Percentiles rank a stretch among this genome's conserved stretches.
phyloP scores from a whole-genome alignment of 345 rosid genomes.

The Salix udensis region DNA sequence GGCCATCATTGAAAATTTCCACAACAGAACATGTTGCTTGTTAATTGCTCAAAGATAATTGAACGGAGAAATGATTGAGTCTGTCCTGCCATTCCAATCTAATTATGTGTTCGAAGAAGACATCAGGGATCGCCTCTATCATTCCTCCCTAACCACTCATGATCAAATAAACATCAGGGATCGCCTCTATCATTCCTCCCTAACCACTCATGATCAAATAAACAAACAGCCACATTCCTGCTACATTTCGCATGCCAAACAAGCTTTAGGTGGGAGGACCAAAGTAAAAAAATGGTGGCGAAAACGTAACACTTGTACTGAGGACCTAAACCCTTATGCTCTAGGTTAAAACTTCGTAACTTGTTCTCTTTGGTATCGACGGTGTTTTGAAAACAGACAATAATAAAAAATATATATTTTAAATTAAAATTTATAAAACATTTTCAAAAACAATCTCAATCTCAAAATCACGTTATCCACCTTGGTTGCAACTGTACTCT shows the following conservation, averaged over 20 bases:
- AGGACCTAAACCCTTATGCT: not conserved
- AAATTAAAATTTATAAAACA: no score
- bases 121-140: not conserved
- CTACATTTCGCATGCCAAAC: not conserved
- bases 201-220: not conserved
- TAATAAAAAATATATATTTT: no score
- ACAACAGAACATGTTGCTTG: not conserved
- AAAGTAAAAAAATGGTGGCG: not conserved
- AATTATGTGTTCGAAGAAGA: not conserved
- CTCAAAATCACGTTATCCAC: not conserved
- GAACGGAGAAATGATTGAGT: not conserved
- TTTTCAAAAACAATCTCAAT: no score
- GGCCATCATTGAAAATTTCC: constrained; percentile 9
- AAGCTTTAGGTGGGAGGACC: not conserved
- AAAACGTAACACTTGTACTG: not conserved
- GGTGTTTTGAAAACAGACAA: no score
- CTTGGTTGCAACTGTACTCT: not conserved
- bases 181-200: not conserved
- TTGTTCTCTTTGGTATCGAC: not conserved
- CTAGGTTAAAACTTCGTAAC: not conserved
- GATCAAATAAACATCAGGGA: not conserved
- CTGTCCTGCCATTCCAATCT: not conserved
- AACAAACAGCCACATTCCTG: not conserved
- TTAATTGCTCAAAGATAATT: not conserved
- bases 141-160: not conserved